Percentiles rank a stretch among this genome's conserved stretches.
phyloP scores from a whole-genome alignment of 331 rosid species.

The Acacia pycnantha region DNA sequence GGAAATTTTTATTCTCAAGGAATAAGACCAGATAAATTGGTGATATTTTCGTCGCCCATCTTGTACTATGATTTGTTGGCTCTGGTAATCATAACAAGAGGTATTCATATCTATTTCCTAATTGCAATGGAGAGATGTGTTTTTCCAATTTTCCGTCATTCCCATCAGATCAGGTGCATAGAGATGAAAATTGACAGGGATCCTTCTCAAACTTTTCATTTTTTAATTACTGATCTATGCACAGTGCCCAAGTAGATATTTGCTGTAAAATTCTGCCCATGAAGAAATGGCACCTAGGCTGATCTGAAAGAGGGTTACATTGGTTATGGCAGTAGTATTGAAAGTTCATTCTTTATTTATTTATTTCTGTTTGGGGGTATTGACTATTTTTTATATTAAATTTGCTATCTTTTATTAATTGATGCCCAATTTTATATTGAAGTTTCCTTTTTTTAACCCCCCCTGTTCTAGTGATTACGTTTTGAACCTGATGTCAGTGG shows the following conservation, averaged over 20 bases:
- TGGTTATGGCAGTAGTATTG: neutral
- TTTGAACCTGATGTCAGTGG: slow-evolving; percentile 19
- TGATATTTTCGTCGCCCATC: neutral
- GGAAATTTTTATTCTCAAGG: slow-evolving; percentile 3
- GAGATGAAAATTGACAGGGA: slow-evolving; percentile 4
- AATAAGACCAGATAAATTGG: neutral
- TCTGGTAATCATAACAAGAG: neutral
- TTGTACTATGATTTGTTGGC: slow-evolving; percentile 1
- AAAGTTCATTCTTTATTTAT: slow-evolving; percentile 12
- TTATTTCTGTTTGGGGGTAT: neutral
- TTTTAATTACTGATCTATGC: slow-evolving; percentile 12
- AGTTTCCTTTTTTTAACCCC: neutral
- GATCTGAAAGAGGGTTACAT: slow-evolving; percentile 13
- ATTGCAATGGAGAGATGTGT: slow-evolving; percentile 9
- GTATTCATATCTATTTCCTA: slow-evolving; percentile 22
- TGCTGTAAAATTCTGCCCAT: neutral
- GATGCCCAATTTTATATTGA: slow-evolving; percentile 3
- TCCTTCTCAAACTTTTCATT: slow-evolving; percentile 2
- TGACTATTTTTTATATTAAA: neutral
- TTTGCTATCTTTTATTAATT: neutral
- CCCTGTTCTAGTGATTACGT: neutral
- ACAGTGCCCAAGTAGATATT: neutral
- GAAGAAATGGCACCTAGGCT: slow-evolving; percentile 9
- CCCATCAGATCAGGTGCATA: neutral
- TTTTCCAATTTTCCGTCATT: slow-evolving; percentile 16